Percentiles rank a stretch among this genome's conserved stretches.
phyloP scores from a whole-genome alignment of 1,139 yeast genomes.

The Yamadazyma jaroonii region DNA sequence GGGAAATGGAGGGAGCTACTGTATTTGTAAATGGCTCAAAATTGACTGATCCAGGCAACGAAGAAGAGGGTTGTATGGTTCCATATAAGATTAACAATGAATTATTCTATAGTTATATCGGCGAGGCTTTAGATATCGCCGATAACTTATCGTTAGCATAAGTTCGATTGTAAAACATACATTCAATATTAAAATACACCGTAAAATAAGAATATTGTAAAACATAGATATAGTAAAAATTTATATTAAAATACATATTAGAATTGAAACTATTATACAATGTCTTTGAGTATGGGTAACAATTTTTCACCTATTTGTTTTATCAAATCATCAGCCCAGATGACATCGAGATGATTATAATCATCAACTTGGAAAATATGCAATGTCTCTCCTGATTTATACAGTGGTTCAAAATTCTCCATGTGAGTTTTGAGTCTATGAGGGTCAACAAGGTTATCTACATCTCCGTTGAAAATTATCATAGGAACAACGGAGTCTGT shows the following conservation, averaged over 20 bases:
- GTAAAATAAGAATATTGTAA: too few species aligned
- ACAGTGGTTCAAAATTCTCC: constrained; percentile 45
- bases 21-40: constrained; percentile 25
- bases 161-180: too few species aligned
- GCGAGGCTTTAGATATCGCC: constrained; percentile 13
- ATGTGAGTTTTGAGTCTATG: constrained; percentile 51
- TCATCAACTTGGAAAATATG: constrained; percentile 38
- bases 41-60: constrained; percentile 23
- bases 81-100: constrained; percentile 43
- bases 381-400: constrained; percentile 37
- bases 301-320: constrained; percentile 25
- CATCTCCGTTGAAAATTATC: constrained; percentile 58
- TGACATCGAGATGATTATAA: constrained; percentile 54
- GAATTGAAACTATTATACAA: neutral
- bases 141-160: constrained; percentile 4
- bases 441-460: constrained; percentile 69
- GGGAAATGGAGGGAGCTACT: constrained; percentile 34
- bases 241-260: neutral
- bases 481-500: constrained; percentile 48
- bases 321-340: constrained; percentile 54
- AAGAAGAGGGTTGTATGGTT: constrained; percentile 42
- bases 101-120: constrained; percentile 33
- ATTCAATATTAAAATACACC: too few species aligned
- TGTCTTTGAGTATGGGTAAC: constrained; percentile 1
- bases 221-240: too few species aligned